Base-by-base conservation (phyloP, 2,329 filamentous ascomycete genomes). In the Grosmannia serpens region DNA sequence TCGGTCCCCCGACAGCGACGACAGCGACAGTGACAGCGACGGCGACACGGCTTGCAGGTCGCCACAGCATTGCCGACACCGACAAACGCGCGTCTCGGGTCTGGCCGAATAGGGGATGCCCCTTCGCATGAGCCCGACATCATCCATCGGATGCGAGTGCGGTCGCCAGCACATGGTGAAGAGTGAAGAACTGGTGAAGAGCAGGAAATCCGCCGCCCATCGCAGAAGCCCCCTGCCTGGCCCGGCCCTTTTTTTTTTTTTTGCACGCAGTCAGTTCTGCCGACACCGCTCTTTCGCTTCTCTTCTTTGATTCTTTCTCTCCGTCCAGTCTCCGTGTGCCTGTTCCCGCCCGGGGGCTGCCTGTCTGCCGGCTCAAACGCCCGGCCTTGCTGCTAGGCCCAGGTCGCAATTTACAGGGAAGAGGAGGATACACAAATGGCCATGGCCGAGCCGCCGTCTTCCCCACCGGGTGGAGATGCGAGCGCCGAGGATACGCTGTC, bases 401-500 rank as follows among this genome's bases (percentile, higher is more conserved):
- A n/a, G n/a, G n/a, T n/a, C n/a, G n/a, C 41, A 20, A n/a, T 44
- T 44, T 17, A 44, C 20, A 15, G n/a, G 38, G 11, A 20, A 20
- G 38, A 41, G 60, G 46, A 55, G 61, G 15, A 44, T 4, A 20
- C 56, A 41, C 41, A 44, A 3, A 9, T 17, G 6, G 67, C 52
- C 65, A 84, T 83, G 80, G 75, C 76, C 61, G 83, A 85, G 67
- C 77, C 78, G 65, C 82, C 82, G 7, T 86, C 83, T 7, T 86
- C 83, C 54, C 83, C 83, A 57, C 82, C 81, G 13, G 74, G 74
- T 67, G 79, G 77, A 67, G 71, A 75, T 56, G 71, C 81, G 58
- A 78, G 71, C 58, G 70, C 80, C 55, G 86, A 91, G 68, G 89
- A 94, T 68, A 87, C 91, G 62, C 79, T 99, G 56, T 81, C 86